Evolutionary conservation across 345 rosid genomes (phyloP).

Genomic region (Psidium friedrichsthalianum): DNA sequence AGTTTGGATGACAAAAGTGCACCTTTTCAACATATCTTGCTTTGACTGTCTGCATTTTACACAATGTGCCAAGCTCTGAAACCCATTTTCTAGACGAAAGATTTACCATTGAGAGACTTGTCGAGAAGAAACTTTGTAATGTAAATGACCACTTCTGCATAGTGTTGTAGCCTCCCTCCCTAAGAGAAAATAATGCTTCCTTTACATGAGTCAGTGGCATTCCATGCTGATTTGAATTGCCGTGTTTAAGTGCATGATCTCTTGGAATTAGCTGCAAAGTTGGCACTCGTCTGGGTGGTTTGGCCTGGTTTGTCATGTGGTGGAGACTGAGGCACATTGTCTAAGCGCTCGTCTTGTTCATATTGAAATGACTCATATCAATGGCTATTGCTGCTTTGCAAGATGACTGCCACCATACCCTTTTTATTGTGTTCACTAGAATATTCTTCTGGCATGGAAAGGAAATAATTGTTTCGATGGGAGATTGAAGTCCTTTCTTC

Average conservation of each 20-base stretch:
- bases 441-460: background rate
- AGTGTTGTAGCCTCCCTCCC: background rate
- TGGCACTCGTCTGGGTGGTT: background rate
- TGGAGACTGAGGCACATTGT: background rate
- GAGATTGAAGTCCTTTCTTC: background rate
- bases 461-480: background rate
- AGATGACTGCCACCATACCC: background rate
- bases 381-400: background rate
- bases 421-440: background rate
- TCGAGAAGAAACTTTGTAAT: background rate
- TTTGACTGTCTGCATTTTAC: background rate
- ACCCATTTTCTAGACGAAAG: background rate
- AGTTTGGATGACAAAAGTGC: background rate
- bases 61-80: background rate
- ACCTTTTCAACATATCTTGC: background rate
- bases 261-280: background rate
- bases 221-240: background rate
- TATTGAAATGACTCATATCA: background rate
- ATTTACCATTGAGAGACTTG: background rate
- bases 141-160: background rate
- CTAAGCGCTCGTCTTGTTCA: background rate
- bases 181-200: background rate
- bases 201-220: background rate
- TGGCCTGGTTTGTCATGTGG: background rate
- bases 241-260: background rate